These are phyloP conservation scores for Syzygium grande DNA, from an alignment of 345 rosid species.

Conservation along the genomic window DNA sequence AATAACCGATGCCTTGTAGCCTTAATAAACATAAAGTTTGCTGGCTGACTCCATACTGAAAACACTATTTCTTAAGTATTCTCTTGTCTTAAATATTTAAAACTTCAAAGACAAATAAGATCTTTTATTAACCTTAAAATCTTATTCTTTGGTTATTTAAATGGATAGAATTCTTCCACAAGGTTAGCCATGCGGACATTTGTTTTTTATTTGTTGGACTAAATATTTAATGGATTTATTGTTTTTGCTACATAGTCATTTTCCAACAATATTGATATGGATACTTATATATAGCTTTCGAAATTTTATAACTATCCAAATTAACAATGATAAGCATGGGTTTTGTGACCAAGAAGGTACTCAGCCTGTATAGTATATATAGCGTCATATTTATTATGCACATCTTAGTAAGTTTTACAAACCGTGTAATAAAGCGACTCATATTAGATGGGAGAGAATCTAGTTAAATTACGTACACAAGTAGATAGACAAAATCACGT, in stretches of 20 bases:
- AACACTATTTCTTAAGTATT: background rate
- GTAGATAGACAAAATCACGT: background rate
- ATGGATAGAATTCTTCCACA: background rate
- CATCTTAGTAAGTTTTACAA: background rate
- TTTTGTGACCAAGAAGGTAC: background rate
- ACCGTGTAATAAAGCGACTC: background rate
- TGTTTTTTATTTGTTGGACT: background rate
- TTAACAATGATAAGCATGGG: background rate
- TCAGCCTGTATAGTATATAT: background rate
- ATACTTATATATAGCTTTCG: background rate
- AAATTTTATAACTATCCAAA: background rate
- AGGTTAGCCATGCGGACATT: background rate
- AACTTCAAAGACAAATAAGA: background rate
- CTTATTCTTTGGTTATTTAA: background rate
- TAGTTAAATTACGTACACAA: background rate
- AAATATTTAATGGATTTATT: background rate
- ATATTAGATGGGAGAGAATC: background rate
- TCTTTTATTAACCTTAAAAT: background rate
- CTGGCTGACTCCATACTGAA: background rate
- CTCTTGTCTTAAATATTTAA: background rate
- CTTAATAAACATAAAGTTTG: background rate
- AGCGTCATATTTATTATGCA: background rate
- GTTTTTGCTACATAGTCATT: background rate
- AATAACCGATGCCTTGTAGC: background rate
- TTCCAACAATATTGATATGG: background rate